Evolutionary conservation across 345 rosid genomes (phyloP), one percentile per base, ranked within the genome.

Genomic region (Arabidopsis thaliana): DNA sequence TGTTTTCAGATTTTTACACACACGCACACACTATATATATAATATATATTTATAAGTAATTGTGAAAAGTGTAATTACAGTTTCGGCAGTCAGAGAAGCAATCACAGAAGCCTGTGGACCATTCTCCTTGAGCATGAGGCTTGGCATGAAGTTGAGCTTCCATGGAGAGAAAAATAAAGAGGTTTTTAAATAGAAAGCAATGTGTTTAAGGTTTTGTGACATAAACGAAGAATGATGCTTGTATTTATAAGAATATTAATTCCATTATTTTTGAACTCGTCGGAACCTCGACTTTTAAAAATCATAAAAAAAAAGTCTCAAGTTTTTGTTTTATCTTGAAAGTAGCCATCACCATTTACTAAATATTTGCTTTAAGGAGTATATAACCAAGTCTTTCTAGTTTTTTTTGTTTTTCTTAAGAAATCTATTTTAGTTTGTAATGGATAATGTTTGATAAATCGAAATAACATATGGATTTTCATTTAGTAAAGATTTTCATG

Each of bases 71-170:
- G 34, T 16, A 4, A 55, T 76, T 74, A 85, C 89, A 82, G 59
- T n/a, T 72, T 12, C 22, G 3, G 51, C 51, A 53, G 53, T 84
- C 84, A 1, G 85, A 78, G 72, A 56, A 83, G 77, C 89, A 87
- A 63, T 83, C 85, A 12, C 77, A 82, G 3, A 85, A 78, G 25
- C 87, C 91, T 13, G 82, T 65, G 16, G 90, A 85, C 91, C 87
- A 87, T 60, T 78, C 51, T 58, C 33, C 81, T 58, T 56, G 61
- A 65, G 66, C 45, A 8, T 12, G 71, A 77, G 37, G 52, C 61
- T 70, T 64, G 40, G 4, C 76, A 56, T 71, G 72, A 70, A 36
- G 46, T 62, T 77, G 71, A 70, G 80, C 59, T 77, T 64, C 67
- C 80, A 77, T 77, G 2, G 36, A 14, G 28, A 20, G 45, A 69